phyloP scores from a whole-genome alignment of 805 yeast genomes.

The Pichia membranifaciens region DNA sequence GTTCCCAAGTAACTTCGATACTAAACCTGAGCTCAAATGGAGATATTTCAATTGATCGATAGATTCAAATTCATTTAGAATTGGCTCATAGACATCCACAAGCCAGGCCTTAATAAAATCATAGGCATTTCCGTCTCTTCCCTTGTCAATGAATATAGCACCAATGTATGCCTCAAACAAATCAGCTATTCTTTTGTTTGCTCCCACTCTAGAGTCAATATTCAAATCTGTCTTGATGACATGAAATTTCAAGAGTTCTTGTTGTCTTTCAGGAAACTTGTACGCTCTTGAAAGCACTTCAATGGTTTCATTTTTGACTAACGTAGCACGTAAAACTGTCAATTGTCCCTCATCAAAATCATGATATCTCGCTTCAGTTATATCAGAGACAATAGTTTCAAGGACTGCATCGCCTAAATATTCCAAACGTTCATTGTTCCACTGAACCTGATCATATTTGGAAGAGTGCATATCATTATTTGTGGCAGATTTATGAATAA shows the following conservation, averaged over 20 bases:
- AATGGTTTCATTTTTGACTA: conserved; percentile 70
- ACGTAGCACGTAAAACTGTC: conserved; percentile 58
- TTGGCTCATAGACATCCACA: conserved; percentile 25
- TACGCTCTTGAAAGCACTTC: conserved; percentile 66
- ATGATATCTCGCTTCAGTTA: conserved; percentile 63
- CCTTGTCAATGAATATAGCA: conserved; percentile 58
- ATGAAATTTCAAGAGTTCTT: conserved; percentile 38
- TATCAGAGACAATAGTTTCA: conserved; percentile 62
- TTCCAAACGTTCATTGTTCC: conserved; percentile 84
- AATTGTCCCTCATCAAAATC: conserved; percentile 74
- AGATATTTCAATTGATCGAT: conserved; percentile 3
- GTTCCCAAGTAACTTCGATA: neutral
- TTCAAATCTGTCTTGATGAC: conserved; percentile 9
- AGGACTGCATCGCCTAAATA: conserved; percentile 86
- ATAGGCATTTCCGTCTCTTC: conserved; percentile 12
- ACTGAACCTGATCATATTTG: conserved; percentile 49
- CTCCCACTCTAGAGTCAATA: conserved; percentile 31
- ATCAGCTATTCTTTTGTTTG: conserved; percentile 73
- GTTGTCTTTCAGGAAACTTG: conserved; percentile 46
- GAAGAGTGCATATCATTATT: conserved; percentile 51
- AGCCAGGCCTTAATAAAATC: conserved; percentile 54
- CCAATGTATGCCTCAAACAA: conserved; percentile 93
- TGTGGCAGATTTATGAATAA: conserved; percentile 71
- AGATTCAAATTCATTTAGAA: conserved; percentile 20
- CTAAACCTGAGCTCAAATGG: conserved; percentile 8